phyloP scores from a whole-genome alignment of 2,329 filamentous ascomycete genomes.

The Epichloe uncinata region DNA sequence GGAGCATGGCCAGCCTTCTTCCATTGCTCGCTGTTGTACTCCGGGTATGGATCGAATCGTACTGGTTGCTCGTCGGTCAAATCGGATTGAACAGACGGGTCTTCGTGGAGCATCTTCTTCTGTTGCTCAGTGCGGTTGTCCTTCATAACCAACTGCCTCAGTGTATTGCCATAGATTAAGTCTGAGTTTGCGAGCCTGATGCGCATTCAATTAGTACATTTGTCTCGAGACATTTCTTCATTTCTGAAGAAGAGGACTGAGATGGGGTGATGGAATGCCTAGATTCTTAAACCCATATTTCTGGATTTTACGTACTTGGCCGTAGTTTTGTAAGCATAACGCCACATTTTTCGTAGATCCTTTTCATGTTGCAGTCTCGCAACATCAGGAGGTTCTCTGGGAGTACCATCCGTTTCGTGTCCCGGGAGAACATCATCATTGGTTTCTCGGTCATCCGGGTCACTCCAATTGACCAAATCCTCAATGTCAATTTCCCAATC shows the following conservation, averaged over 20 bases:
- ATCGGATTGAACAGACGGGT: constrained; percentile 20
- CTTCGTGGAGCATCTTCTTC: constrained; percentile 17
- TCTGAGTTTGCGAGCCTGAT: constrained; percentile 31
- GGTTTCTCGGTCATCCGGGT: constrained; percentile 22
- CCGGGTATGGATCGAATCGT: constrained; percentile 57
- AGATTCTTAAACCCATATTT: too few relatives aligned
- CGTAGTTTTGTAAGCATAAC: constrained; percentile 26
- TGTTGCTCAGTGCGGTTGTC: constrained; percentile 23
- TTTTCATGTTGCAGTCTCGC: constrained; percentile 26
- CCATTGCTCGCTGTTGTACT: constrained; percentile 53
- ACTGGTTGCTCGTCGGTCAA: constrained; percentile 36
- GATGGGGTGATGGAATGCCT: background rate
- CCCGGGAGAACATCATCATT: constrained; percentile 22
- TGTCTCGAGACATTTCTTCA: background rate
- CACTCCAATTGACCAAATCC: constrained; percentile 23
- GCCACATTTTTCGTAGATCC: constrained; percentile 29
- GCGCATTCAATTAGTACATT: constrained; percentile 1
- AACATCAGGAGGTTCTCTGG: constrained; percentile 18
- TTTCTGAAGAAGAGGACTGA: background rate
- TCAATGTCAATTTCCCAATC: constrained; percentile 23
- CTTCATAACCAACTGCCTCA: constrained; percentile 31
- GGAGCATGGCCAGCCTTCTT: constrained; percentile 39
- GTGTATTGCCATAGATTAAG: constrained; percentile 43
- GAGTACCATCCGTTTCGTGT: constrained; percentile 23
- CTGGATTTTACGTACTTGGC: constrained; percentile 23